Conservation (phyloP, 345 rosid genomes). For the Leavenworthia alabamica region DNA sequence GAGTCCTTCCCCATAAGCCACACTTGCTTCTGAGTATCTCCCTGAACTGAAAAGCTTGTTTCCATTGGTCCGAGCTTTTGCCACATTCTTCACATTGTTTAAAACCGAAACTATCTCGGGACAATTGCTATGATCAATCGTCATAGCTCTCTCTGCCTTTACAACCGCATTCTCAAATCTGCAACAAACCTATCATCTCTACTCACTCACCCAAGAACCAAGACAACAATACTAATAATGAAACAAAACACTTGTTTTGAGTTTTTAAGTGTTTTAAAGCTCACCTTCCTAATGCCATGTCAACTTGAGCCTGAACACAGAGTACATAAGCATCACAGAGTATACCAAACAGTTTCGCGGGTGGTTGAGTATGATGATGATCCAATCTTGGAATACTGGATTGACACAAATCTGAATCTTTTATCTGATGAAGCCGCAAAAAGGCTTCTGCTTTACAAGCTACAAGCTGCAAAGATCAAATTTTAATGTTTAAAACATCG, state of each 20-base stretch:
- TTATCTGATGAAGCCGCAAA: slow-evolving; percentile 67
- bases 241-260: background rate
- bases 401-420: slow-evolving; percentile 60
- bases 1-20: slow-evolving; percentile 91
- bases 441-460: slow-evolving; percentile 88
- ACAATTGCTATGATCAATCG: slow-evolving; percentile 48
- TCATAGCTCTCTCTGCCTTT: slow-evolving; percentile 71
- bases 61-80: slow-evolving; percentile 72
- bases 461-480: slow-evolving; percentile 51
- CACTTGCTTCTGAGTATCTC: slow-evolving; percentile 76
- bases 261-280: slow-evolving; percentile 33
- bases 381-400: slow-evolving; percentile 42
- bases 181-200: slow-evolving; percentile 51
- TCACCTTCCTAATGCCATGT: slow-evolving; percentile 96
- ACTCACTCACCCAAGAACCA: slow-evolving; percentile 37
- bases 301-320: slow-evolving; percentile 73
- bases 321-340: slow-evolving; percentile 61
- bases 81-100: slow-evolving; percentile 60
- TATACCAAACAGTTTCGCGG: slow-evolving; percentile 53
- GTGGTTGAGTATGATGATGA: slow-evolving; percentile 15
- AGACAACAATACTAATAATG: slow-evolving; percentile 26
- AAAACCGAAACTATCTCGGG: slow-evolving; percentile 45
- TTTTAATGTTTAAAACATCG: background rate
- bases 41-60: slow-evolving; percentile 72
- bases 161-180: slow-evolving; percentile 86